Evolutionary conservation across 306 rosid species (phyloP), one percentile per base, ranked within the genome.

Genomic region (Vigna unguiculata): DNA sequence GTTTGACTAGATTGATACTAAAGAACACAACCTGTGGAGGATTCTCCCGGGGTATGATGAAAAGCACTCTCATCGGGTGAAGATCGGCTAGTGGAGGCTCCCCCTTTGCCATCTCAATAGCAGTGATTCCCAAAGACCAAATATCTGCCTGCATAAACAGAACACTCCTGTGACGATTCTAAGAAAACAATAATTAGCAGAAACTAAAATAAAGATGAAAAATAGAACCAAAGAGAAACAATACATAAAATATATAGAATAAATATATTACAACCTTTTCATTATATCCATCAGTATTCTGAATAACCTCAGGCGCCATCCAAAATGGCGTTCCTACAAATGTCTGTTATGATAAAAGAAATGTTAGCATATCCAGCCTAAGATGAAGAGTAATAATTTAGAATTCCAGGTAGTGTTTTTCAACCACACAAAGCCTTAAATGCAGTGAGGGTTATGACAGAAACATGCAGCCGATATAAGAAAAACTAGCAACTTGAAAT

Each of bases 261-360:
- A 69, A 47, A 24, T 72, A 21, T 52, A 59, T 68, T 73, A 66
- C 78, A 85, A 96, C 99, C 99, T 96, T 96, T 83, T 93, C 99
- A 80, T 96, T 88, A 78, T 96, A 96, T 78, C 99, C 99, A 14
- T 96, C 99, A 22, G 94, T 78, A 72, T 93, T 96, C 82, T 96
- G 98, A 90, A 96, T 96, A 69, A 96, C 99, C 89, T 96, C 99
- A 7, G 98, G 99, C 54, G 99, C 99, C 99, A 96, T 96, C 99
- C 99, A 96, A 81, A 93, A 96, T 40, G 99, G 99, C 19, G 99
- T 96, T 80, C 99, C 99, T 72, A 96, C 99, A 93, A 96, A 93
- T 72, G 99, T 96, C 99, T 96, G 91, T 84, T 78, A 73, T 81
- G 75, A 80, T 81, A 72, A 70, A 89, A 83, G 68, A 83, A 72